Conservation (phyloP, 208 protist species). For the Leishmania amazonensis region DNA sequence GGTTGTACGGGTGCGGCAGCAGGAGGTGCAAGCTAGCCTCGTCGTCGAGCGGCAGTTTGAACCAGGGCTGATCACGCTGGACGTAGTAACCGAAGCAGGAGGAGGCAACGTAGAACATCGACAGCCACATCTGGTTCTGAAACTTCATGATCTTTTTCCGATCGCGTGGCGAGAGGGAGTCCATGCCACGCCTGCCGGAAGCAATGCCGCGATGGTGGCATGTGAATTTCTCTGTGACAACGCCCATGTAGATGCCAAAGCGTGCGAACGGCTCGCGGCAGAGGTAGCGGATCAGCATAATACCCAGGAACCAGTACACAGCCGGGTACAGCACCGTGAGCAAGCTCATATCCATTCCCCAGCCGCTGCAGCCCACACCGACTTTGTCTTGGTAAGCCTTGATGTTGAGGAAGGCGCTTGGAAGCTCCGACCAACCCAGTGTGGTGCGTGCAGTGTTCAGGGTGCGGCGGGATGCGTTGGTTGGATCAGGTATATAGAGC, state of each 20-base stretch:
- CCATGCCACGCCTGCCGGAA: conserved; percentile 29
- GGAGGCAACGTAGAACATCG: conserved; percentile 58
- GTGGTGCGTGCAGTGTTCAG: conserved; percentile 28
- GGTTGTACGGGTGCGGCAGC: conserved; percentile 62
- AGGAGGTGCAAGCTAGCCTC: conserved; percentile 38
- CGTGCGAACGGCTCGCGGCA: conserved; percentile 40
- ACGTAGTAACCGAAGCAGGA: conserved; percentile 57
- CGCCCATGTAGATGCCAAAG: conserved; percentile 60
- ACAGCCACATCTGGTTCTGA: conserved; percentile 76
- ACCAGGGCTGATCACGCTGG: conserved; percentile 62
- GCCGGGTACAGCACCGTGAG: conserved; percentile 32
- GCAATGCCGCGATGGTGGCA: conserved; percentile 25
- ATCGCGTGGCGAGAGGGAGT: conserved; percentile 32
- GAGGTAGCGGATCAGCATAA: conserved; percentile 58
- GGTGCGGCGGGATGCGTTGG: conserved; percentile 17
- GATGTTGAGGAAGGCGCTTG: conserved; percentile 29
- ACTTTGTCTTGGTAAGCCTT: conserved; percentile 26
- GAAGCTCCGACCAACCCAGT: conserved; percentile 27
- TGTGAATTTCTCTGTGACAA: conserved; percentile 47
- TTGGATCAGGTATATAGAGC: conserved; percentile 20
- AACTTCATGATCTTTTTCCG: conserved; percentile 64
- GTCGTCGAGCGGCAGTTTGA: conserved; percentile 47
- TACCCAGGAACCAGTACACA: conserved; percentile 49
- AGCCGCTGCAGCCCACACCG: conserved; percentile 32
- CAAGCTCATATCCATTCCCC: conserved; percentile 47